phyloP scores from a whole-genome alignment of 2,329 filamentous ascomycete species.

The Cladosporium cucumerinum region DNA sequence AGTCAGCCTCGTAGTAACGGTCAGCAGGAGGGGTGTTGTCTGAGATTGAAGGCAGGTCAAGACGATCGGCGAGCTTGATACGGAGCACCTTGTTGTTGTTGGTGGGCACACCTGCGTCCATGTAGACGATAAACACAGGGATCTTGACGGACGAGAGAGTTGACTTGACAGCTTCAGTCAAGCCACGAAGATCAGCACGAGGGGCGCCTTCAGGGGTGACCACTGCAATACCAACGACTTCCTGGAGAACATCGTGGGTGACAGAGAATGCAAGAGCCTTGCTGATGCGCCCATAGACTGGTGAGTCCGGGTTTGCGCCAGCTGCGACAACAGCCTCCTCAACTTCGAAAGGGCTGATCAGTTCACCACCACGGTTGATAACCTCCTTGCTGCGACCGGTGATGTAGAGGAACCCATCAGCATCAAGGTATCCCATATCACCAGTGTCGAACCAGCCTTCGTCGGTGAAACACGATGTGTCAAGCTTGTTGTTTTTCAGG shows the following conservation, averaged over 20 bases:
- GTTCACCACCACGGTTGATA: slow-evolving; percentile 57
- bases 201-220: slow-evolving; percentile 46
- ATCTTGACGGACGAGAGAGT: slow-evolving; percentile 54
- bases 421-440: slow-evolving; percentile 53
- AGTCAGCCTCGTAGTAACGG: slow-evolving; percentile 51
- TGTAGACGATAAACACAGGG: slow-evolving; percentile 52
- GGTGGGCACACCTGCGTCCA: slow-evolving; percentile 54
- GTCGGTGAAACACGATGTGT: slow-evolving; percentile 46
- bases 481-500: slow-evolving; percentile 44
- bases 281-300: slow-evolving; percentile 46
- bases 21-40: slow-evolving; percentile 45
- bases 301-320: slow-evolving; percentile 41
- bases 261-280: slow-evolving; percentile 55
- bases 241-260: slow-evolving; percentile 53
- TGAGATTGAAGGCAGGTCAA: slow-evolving; percentile 45
- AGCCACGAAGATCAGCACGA: slow-evolving; percentile 47
- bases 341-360: slow-evolving; percentile 60
- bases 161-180: slow-evolving; percentile 48
- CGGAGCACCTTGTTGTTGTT: slow-evolving; percentile 60
- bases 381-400: slow-evolving; percentile 57
- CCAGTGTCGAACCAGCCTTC: slow-evolving; percentile 56
- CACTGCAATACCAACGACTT: slow-evolving; percentile 54
- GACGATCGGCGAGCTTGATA: slow-evolving; percentile 50
- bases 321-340: slow-evolving; percentile 54
- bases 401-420: slow-evolving; percentile 52